Base-by-base conservation (phyloP, 179 eudicot genomes). In the Actinidia chinensis region DNA sequence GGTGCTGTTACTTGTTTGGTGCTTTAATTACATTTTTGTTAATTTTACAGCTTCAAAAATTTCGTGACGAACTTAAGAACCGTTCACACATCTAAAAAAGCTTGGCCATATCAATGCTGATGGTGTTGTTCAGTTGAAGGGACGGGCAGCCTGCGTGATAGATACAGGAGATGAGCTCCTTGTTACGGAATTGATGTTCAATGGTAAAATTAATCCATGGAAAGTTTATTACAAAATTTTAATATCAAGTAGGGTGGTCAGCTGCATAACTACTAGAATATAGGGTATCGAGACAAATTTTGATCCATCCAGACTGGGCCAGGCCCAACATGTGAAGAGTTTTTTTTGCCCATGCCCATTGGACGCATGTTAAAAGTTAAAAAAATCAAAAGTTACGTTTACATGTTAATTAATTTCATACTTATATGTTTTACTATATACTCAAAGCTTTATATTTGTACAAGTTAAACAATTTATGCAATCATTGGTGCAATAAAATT, bases 91-190 rank as follows among this genome's bases (percentile, higher is more conserved):
- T 77, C 83, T 95, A 63, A 95, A 88, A 87, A 95, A 88, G 85
- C 94, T 95, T 76, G 99, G 99, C 55, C 99, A 95, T 83, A 91
- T 94, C 76, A 97, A 95, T 86, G 87, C 92, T 84, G 99, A 95
- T 84, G 90, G 98, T 72, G 96, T 95, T 77, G 97, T 95, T 74
- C 92, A 90, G 83, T 83, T 95, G 83, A 95, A 95, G 85, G 98
- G 99, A 71, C 91, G 98, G 51, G 98, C 99, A 64, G 99, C 99
- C 10, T 82, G 96, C 71, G 86, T 92, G 82, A 88, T 95, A 74
- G 99, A 95, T 84, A 93, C 98, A 22, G 98, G 99, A 68, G 99
- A 95, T 79, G 98, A 95, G 83, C 97, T 94, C 61, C 93, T 95
- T 71, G 98, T 92, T 33, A 93, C 99, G 1, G 99, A 95, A 82